Percentiles rank a stretch among this genome's conserved stretches.
These are phyloP conservation scores for Nakazawaea anatomiae DNA, from an alignment of 805 yeast genomes.

Conservation along the genomic window DNA sequence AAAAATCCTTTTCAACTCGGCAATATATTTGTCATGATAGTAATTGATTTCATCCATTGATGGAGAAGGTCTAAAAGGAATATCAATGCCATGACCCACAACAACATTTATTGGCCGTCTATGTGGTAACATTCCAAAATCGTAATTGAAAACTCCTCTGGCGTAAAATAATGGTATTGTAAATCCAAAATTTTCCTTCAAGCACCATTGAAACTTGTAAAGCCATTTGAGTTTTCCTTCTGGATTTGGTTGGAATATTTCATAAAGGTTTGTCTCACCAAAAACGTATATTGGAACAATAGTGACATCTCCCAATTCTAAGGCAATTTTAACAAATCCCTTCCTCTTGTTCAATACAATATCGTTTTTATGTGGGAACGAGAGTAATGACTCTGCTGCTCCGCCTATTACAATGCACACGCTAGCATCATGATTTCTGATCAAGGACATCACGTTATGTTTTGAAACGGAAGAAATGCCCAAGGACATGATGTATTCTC, in stretches of 20 bases:
- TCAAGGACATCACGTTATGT: slow-evolving; percentile 58
- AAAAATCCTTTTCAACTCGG: slow-evolving; percentile 57
- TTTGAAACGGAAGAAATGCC: slow-evolving; percentile 86
- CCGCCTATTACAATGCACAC: slow-evolving; percentile 94
- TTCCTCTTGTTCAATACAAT: slow-evolving; percentile 71
- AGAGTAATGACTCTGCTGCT: slow-evolving; percentile 80
- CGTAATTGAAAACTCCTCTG: slow-evolving; percentile 87
- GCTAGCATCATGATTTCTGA: slow-evolving; percentile 57
- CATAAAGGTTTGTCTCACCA: slow-evolving; percentile 72
- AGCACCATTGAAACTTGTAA: slow-evolving; percentile 59
- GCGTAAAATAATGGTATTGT: slow-evolving; percentile 91
- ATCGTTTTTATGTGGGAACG: slow-evolving; percentile 56
- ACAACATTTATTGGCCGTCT: slow-evolving; percentile 76
- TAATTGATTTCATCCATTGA: slow-evolving; percentile 46
- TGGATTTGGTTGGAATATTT: slow-evolving; percentile 32
- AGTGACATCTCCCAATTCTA: slow-evolving; percentile 69
- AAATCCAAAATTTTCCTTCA: slow-evolving; percentile 70
- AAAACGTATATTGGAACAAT: slow-evolving; percentile 87
- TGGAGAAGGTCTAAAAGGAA: slow-evolving; percentile 44
- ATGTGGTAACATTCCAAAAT: slow-evolving; percentile 85
- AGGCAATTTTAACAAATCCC: slow-evolving; percentile 85
- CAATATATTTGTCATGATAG: slow-evolving; percentile 67
- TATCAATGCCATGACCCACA: slow-evolving; percentile 59
- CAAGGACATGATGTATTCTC: slow-evolving; percentile 76
- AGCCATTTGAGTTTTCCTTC: slow-evolving; percentile 28